A percentile compares a stretch with the other conserved stretches of the same genome.
phyloP scores from a whole-genome alignment of 192 early-diverging fungal genomes.

The Backusella macrospora region DNA sequence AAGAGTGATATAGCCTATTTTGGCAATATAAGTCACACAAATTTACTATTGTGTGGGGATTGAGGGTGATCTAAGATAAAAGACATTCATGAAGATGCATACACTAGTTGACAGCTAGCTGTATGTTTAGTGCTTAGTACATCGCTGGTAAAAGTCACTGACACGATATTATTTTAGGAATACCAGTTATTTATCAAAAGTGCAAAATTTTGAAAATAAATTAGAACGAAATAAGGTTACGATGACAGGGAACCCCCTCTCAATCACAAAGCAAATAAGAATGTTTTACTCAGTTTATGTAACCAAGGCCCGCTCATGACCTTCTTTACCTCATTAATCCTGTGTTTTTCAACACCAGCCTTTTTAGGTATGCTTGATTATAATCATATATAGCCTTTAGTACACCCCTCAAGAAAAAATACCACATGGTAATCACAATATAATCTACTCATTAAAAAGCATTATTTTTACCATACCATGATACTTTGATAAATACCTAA shows the following conservation, averaged over 20 bases:
- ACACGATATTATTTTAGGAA: neutral
- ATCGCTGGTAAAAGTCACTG: neutral
- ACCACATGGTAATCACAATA: too few relatives aligned
- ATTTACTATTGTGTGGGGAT: neutral
- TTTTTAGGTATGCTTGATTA: neutral
- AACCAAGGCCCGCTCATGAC: conserved; percentile 2
- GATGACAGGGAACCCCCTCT: conserved; percentile 9
- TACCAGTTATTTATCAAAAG: neutral
- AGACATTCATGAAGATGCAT: neutral
- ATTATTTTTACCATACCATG: too few relatives aligned
- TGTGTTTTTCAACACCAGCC: neutral
- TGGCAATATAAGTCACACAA: neutral
- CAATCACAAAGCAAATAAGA: neutral
- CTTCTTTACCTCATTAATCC: neutral
- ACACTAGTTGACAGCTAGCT: neutral
- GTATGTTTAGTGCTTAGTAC: neutral
- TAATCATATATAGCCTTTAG: neutral
- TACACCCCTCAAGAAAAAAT: too few relatives aligned
- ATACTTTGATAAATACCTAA: too few relatives aligned
- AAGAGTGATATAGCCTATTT: neutral
- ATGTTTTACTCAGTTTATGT: neutral
- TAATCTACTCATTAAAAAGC: too few relatives aligned
- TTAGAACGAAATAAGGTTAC: neutral
- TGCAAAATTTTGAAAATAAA: neutral
- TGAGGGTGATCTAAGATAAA: neutral